phyloP scores from a whole-genome alignment of 805 yeast species.

The Nakazawaea holstii region DNA sequence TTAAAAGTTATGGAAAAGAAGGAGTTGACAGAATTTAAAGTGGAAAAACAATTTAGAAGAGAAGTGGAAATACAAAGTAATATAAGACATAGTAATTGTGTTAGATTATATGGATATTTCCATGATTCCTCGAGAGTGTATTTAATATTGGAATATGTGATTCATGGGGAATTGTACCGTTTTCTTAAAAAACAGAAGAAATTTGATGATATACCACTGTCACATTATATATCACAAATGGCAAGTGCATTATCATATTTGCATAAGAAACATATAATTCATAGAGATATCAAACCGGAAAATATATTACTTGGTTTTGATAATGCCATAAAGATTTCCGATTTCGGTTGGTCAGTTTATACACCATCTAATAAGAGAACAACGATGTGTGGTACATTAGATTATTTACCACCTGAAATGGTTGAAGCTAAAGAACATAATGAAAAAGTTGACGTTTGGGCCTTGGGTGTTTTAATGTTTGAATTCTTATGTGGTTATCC shows the following conservation, averaged over 20 bases:
- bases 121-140: slow-evolving; percentile 78
- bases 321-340: slow-evolving; percentile 78
- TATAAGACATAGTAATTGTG: slow-evolving; percentile 71
- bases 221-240: slow-evolving; percentile 77
- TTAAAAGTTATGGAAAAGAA: slow-evolving; percentile 84
- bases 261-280: slow-evolving; percentile 78
- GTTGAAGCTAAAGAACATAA: slow-evolving; percentile 80
- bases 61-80: slow-evolving; percentile 89
- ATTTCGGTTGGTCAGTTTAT: slow-evolving; percentile 94
- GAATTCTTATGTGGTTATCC: slow-evolving; percentile 87
- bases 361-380: slow-evolving; percentile 52
- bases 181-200: slow-evolving; percentile 60
- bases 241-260: slow-evolving; percentile 74
- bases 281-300: slow-evolving; percentile 93
- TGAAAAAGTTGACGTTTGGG: slow-evolving; percentile 83
- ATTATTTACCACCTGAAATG: slow-evolving; percentile 94
- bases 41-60: slow-evolving; percentile 80
- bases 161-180: slow-evolving; percentile 82
- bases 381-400: slow-evolving; percentile 93
- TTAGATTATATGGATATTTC: slow-evolving; percentile 82
- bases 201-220: slow-evolving; percentile 69
- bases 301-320: slow-evolving; percentile 75
- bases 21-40: slow-evolving; percentile 68
- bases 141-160: slow-evolving; percentile 76
- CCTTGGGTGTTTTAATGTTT: slow-evolving; percentile 80